Evolutionary conservation across 371 early-diverging fungal genomes (phyloP), one percentile per base, ranked within the genome.

Genomic region (Rhizopus arrhizus): DNA sequence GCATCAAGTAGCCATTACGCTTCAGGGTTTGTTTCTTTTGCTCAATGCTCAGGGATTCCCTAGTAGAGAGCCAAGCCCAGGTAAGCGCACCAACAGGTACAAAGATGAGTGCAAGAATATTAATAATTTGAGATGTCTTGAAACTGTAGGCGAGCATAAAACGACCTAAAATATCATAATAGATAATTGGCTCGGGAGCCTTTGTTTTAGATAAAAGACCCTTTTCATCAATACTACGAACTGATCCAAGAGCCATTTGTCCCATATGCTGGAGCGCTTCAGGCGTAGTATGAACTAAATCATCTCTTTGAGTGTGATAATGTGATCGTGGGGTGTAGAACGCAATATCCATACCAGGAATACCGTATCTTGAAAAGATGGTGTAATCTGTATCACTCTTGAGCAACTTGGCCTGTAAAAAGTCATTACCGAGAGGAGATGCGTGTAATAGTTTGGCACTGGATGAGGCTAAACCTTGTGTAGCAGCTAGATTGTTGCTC

Each of bases 321-420:
- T 82, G 73, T n/a, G 83, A 78, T 56, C 90, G 75, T 53, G 78
- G 79, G 40, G 58, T 58, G 33, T 85, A 85, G 43, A 89, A 87
- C 0, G 89, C 86, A 55, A 89, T 71, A 65, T 90, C 90, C 7
- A 90, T 63, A 3, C 90, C 90, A 3, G 90, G 88, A 9, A 89
- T 70, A 5, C 81, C 74, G 41, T 83, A 67, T 7, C 70, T 64
- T 5, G 78, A 68, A 68, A 86, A 90, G 2, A 85, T 71, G 5
- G 83, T 70, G 61, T 81, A 90, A 66, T 90, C 90, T 15, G 90
- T 90, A 55, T 75, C 84, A 60, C 87, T 84, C 62, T 79, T 83
- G 11, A 90, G 76, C 9, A 88, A 56, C 5, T 85, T 82, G 1
- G 86, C 68, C 58, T 77, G 75, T 46, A 90, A 73, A 35, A 88